Percentiles rank a stretch among this genome's conserved stretches.
Evolutionary conservation across 2,329 filamentous ascomycete genomes (phyloP).

Genomic region (Cadophora malorum): DNA sequence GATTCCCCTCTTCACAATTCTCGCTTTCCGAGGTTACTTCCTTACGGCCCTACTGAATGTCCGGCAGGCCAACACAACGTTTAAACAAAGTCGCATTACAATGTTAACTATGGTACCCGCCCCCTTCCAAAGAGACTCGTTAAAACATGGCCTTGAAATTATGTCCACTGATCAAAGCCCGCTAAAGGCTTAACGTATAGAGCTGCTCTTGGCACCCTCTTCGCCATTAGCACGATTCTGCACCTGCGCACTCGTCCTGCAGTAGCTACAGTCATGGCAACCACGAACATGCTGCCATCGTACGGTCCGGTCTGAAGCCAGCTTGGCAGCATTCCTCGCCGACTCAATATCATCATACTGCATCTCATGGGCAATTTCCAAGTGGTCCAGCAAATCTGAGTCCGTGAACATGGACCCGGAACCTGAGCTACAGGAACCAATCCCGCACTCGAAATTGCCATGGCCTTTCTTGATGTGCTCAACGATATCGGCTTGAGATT

Average conservation of each 20-base stretch:
- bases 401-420: slow-evolving; percentile 19
- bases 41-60: neutral
- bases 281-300: slow-evolving; percentile 6
- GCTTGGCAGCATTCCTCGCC: slow-evolving; percentile 17
- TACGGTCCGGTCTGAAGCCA: slow-evolving; percentile 15
- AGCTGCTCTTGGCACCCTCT: too few relatives aligned
- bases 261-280: slow-evolving; percentile 9
- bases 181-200: neutral
- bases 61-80: neutral
- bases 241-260: neutral
- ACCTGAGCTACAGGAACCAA: slow-evolving; percentile 19
- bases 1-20: neutral
- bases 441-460: slow-evolving; percentile 24
- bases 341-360: slow-evolving; percentile 12
- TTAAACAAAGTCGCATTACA: neutral
- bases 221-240: neutral
- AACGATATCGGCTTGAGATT: slow-evolving; percentile 19
- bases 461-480: slow-evolving; percentile 23
- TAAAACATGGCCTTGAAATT: neutral
- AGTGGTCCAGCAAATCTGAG: slow-evolving; percentile 23
- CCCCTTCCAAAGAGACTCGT: neutral
- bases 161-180: too few relatives aligned
- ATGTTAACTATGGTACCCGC: too few relatives aligned
- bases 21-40: neutral
- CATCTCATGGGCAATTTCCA: slow-evolving; percentile 19